phyloP scores from a whole-genome alignment of 2,329 filamentous ascomycete species.

The Biscogniauxia marginata region DNA sequence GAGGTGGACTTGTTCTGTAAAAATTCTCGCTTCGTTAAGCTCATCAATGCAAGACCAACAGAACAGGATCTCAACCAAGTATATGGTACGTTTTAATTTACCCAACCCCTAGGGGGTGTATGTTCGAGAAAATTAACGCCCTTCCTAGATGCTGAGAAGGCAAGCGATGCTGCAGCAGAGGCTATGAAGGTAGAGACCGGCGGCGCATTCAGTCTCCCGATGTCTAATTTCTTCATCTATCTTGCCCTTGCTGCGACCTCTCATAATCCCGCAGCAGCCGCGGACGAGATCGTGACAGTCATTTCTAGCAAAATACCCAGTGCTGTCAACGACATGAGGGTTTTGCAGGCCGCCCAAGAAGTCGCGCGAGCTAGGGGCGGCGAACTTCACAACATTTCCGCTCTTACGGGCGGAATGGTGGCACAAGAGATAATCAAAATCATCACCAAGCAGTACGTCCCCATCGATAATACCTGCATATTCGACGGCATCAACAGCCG shows the following conservation, averaged over 20 bases:
- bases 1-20: conserved; percentile 94
- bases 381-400: conserved; percentile 90
- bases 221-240: conserved; percentile 67
- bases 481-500: conserved; percentile 67
- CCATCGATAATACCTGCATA: conserved; percentile 68
- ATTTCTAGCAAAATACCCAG: conserved; percentile 45
- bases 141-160: conserved; percentile 50
- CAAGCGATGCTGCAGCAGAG: conserved; percentile 52
- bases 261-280: conserved; percentile 42
- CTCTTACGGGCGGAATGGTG: conserved; percentile 84
- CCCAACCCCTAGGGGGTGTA: conserved; percentile 7
- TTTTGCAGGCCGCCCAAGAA: conserved; percentile 60
- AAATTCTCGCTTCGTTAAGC: conserved; percentile 88
- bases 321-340: conserved; percentile 48
- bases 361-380: conserved; percentile 74
- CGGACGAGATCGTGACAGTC: conserved; percentile 53
- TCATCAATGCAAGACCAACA: conserved; percentile 61
- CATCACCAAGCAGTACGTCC: conserved; percentile 70
- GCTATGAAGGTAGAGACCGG: conserved; percentile 37
- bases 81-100: conserved; percentile 46
- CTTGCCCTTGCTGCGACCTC: conserved; percentile 60
- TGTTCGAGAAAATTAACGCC: conserved; percentile 24
- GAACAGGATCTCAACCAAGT: conserved; percentile 50
- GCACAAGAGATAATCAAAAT: conserved; percentile 98
- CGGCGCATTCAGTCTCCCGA: conserved; percentile 40